phyloP scores from a whole-genome alignment of 305 asterid species.

The Fraxinus paxiana region DNA sequence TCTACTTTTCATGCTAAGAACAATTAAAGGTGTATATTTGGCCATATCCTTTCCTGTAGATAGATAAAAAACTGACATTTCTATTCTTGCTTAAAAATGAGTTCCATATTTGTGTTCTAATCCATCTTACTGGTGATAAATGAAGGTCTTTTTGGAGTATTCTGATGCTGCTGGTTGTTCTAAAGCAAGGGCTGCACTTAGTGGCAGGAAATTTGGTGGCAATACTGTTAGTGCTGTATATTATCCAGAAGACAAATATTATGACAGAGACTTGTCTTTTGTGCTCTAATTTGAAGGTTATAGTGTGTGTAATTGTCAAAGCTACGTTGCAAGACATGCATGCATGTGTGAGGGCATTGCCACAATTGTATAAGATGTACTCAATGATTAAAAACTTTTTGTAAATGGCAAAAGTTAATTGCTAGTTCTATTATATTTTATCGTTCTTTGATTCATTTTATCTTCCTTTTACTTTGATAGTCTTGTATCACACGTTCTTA shows the following conservation, averaged over 20 bases:
- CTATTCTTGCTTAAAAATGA: not conserved
- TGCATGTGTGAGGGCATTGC: not conserved
- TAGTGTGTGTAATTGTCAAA: not conserved
- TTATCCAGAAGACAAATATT: conserved; percentile 60
- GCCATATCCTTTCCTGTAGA: not conserved
- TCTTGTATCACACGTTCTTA: not conserved
- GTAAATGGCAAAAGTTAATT: not conserved
- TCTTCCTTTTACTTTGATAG: not conserved
- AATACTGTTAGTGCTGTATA: conserved; percentile 47
- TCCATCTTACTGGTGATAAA: not conserved
- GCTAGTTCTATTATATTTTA: not conserved
- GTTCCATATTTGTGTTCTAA: not conserved
- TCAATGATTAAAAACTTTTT: not conserved
- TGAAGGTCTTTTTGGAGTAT: conserved; percentile 65
- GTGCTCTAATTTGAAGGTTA: not conserved
- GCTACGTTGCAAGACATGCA: not conserved
- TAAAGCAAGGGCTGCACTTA: conserved; percentile 51
- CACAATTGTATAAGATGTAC: not conserved
- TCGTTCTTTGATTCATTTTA: not conserved
- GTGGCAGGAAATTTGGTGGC: conserved; percentile 64
- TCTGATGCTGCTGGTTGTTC: conserved; percentile 44
- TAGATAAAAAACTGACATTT: not conserved
- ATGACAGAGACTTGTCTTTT: conserved; percentile 25
- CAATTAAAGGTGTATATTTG: not conserved
- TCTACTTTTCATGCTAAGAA: not conserved